A percentile compares a stretch with the other conserved stretches of the same genome.
Conservation (phyloP, 2,329 filamentous ascomycete genomes). For the Balansia obtecta region DNA sequence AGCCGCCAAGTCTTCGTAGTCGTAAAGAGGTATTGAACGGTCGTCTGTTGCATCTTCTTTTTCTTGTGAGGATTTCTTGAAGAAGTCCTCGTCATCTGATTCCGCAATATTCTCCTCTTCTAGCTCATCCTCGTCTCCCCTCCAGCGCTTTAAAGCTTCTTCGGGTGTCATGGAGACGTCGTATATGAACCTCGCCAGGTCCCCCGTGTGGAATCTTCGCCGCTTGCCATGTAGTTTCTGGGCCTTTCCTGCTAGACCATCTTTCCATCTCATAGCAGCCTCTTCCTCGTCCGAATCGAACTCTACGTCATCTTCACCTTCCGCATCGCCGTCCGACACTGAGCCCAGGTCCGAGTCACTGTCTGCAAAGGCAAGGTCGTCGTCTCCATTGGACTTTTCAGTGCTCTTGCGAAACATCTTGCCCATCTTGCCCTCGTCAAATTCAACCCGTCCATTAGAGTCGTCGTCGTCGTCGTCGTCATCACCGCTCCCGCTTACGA, state of each 20-base stretch:
- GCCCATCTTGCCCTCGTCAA: slow-evolving; percentile 46
- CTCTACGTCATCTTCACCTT: slow-evolving; percentile 37
- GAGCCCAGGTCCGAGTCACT: slow-evolving; percentile 95
- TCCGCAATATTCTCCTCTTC: slow-evolving; percentile 45
- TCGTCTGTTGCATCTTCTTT: slow-evolving; percentile 68
- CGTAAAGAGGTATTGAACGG: slow-evolving; percentile 62
- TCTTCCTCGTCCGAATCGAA: slow-evolving; percentile 53
- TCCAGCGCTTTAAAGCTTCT: slow-evolving; percentile 71
- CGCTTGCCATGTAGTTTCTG: slow-evolving; percentile 56
- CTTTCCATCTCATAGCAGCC: slow-evolving; percentile 72
- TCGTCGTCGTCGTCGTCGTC: slow-evolving; percentile 21
- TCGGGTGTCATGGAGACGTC: slow-evolving; percentile 63
- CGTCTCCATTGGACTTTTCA: slow-evolving; percentile 43
- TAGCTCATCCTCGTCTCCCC: slow-evolving; percentile 47
- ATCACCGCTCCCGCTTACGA: slow-evolving; percentile 37
- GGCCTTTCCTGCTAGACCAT: slow-evolving; percentile 68
- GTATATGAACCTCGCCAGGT: slow-evolving; percentile 83
- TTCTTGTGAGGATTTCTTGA: slow-evolving; percentile 49
- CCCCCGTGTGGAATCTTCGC: slow-evolving; percentile 62
- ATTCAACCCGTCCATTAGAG: slow-evolving; percentile 43
- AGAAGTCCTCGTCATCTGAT: slow-evolving; percentile 46
- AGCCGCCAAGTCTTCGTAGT: slow-evolving; percentile 67
- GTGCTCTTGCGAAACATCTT: slow-evolving; percentile 44
- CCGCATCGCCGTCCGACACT: slow-evolving; percentile 46
- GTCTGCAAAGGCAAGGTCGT: slow-evolving; percentile 82